Percentiles rank a stretch among this genome's conserved stretches.
Evolutionary conservation across 176 grass and related monocot species (phyloP).

Genomic region (Leersia perrieri): DNA sequence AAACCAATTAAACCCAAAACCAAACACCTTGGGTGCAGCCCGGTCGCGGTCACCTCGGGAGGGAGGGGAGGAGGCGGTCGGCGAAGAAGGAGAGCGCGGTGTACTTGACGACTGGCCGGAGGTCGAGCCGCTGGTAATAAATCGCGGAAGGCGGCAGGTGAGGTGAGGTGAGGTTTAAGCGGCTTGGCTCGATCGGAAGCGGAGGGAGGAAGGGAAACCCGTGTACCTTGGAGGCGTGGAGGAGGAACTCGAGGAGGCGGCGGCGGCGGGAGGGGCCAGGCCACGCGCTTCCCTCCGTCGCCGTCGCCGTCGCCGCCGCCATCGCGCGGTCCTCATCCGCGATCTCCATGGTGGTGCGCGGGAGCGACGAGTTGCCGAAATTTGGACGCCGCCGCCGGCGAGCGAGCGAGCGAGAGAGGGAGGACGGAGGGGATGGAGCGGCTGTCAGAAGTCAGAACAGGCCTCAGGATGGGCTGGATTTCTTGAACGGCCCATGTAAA

Average conservation of each 20-base stretch:
- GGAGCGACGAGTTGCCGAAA: not conserved
- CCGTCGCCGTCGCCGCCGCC: not conserved
- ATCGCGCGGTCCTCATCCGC: not conserved
- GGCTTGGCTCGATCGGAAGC: too few relatives aligned
- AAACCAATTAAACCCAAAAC: not conserved
- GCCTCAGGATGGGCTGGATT: not conserved
- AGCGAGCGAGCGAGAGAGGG: not conserved
- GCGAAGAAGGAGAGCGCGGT: slow-evolving; percentile 68
- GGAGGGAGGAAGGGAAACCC: not conserved
- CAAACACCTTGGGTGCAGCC: not conserved
- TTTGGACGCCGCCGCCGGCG: not conserved
- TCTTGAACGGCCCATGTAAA: not conserved
- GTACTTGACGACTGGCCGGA: slow-evolving; percentile 77
- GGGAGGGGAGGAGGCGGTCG: slow-evolving; percentile 56
- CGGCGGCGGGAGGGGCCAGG: slow-evolving; percentile 25
- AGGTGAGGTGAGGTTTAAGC: not conserved
- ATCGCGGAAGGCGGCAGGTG: not conserved
- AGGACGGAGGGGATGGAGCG: not conserved
- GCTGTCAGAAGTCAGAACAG: not conserved
- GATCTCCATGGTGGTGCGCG: slow-evolving; percentile 16
- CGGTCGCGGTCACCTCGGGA: slow-evolving; percentile 45
- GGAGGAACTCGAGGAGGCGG: slow-evolving; percentile 47
- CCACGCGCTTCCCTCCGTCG: slow-evolving; percentile 15
- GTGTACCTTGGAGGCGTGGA: slow-evolving; percentile 37
- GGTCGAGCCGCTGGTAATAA: slow-evolving; percentile 61